These are phyloP conservation scores for Coprinopsis strossmayeri DNA, from an alignment of 768 basidiomycete genomes.

Conservation along the genomic window DNA sequence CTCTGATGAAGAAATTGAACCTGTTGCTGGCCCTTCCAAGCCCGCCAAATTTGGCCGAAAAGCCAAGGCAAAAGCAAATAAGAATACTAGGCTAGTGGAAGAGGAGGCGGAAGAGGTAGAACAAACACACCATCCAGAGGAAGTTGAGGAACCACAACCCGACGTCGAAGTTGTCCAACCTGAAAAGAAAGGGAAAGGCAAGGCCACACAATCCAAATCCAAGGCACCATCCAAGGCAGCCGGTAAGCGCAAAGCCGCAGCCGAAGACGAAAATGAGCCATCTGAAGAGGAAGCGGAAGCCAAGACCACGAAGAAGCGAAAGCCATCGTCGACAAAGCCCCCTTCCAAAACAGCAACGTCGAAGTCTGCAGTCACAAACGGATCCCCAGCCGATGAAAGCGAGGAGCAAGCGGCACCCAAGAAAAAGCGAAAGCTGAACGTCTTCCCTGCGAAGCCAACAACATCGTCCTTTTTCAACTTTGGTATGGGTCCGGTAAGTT, in stretches of 20 bases:
- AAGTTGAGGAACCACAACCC: slow-evolving; percentile 12
- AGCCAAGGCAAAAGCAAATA: slow-evolving; percentile 17
- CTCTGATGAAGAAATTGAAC: slow-evolving; percentile 12
- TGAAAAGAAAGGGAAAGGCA: slow-evolving; percentile 25
- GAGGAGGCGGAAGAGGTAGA: slow-evolving; percentile 13
- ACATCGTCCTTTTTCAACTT: slow-evolving; percentile 38
- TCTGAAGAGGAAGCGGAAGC: slow-evolving; percentile 4
- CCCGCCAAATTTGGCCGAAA: slow-evolving; percentile 7
- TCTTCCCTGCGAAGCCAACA: slow-evolving; percentile 43
- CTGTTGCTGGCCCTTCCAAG: slow-evolving; percentile 17
- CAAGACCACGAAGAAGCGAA: slow-evolving; percentile 35
- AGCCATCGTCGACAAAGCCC: slow-evolving; percentile 19
- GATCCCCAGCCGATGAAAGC: slow-evolving; percentile 14
- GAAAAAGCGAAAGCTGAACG: slow-evolving; percentile 62
- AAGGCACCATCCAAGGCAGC: slow-evolving; percentile 9
- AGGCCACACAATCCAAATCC: slow-evolving; percentile 16
- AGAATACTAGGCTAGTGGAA: slow-evolving; percentile 14
- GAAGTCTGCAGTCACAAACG: slow-evolving; percentile 17
- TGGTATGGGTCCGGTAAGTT: slow-evolving; percentile 23
- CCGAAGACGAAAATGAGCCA: slow-evolving; percentile 18
- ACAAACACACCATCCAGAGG: slow-evolving; percentile 14
- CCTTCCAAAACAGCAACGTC: slow-evolving; percentile 13
- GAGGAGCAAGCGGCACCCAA: slow-evolving; percentile 23
- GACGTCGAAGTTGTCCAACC: slow-evolving; percentile 3
- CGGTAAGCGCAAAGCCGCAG: slow-evolving; percentile 11